Conservation (phyloP, 2,329 filamentous ascomycete genomes). For the Cladophialophora immunda region DNA sequence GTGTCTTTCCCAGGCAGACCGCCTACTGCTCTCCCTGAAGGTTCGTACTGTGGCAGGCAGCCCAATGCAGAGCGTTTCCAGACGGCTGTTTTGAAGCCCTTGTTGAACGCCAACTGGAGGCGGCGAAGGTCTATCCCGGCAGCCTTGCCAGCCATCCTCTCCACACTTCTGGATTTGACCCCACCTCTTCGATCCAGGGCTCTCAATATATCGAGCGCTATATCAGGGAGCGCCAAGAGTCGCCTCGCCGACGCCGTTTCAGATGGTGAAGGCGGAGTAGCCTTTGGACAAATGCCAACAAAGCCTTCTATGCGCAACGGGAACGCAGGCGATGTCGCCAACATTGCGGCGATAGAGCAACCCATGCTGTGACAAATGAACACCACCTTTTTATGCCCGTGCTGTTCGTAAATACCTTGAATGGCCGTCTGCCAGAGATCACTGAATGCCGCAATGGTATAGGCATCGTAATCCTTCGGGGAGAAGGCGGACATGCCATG, state of each 20-base stretch:
- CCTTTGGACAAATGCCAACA: constrained; percentile 81
- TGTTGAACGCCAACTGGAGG: constrained; percentile 66
- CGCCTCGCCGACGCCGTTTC: constrained; percentile 62
- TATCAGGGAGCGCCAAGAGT: constrained; percentile 71
- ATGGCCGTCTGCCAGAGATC: constrained; percentile 80
- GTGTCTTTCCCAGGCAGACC: constrained; percentile 74
- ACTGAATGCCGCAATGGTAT: constrained; percentile 76
- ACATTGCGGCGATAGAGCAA: constrained; percentile 75
- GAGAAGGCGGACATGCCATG: constrained; percentile 82
- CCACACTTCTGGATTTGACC: constrained; percentile 77
- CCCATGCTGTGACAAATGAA: constrained; percentile 78
- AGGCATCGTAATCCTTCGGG: constrained; percentile 77
- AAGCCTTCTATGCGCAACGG: constrained; percentile 77
- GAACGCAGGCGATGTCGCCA: constrained; percentile 68
- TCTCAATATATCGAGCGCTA: constrained; percentile 78
- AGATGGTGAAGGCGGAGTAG: constrained; percentile 67
- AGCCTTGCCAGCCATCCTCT: constrained; percentile 68
- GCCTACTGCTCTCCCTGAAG: constrained; percentile 61
- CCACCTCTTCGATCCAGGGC: constrained; percentile 82
- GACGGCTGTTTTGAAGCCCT: constrained; percentile 81
- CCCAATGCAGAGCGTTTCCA: constrained; percentile 85
- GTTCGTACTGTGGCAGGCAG: constrained; percentile 68
- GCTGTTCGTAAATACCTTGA: constrained; percentile 49
- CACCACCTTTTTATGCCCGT: constrained; percentile 38
- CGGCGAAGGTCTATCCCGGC: constrained; percentile 53